Conservation (phyloP, 306 rosid genomes). For the Delonix regia region DNA sequence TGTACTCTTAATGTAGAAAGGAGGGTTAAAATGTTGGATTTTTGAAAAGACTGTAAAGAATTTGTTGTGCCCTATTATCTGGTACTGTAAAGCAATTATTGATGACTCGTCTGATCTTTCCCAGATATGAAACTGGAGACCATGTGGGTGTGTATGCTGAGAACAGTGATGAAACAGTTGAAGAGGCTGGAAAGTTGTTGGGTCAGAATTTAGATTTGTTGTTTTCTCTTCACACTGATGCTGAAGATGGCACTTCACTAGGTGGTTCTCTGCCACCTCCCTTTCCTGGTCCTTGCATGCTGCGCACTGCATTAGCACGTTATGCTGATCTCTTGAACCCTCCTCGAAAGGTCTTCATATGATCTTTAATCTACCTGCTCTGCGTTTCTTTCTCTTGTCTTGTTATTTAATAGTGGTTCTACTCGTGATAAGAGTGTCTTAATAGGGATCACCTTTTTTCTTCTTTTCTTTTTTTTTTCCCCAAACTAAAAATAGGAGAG, state of each 20-base stretch:
- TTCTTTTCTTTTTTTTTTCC: background rate
- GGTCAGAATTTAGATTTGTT: constrained; percentile 69
- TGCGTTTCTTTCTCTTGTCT: constrained; percentile 2
- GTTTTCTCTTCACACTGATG: constrained; percentile 80
- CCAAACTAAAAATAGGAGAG: background rate
- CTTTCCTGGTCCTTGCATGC: constrained; percentile 86
- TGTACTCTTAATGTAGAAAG: background rate
- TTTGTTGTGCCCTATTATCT: constrained; percentile 13
- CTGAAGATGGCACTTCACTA: constrained; percentile 78
- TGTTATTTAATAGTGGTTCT: background rate
- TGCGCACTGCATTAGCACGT: constrained; percentile 69
- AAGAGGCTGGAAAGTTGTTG: constrained; percentile 79
- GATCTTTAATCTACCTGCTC: constrained; percentile 19
- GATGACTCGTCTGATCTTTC: constrained; percentile 36
- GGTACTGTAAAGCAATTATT: constrained; percentile 18
- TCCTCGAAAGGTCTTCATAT: constrained; percentile 75
- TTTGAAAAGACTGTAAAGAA: background rate
- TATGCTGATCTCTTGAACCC: constrained; percentile 90
- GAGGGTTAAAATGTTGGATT: background rate
- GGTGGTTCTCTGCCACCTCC: constrained; percentile 88
- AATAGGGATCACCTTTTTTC: constrained; percentile 9
- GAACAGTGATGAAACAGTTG: constrained; percentile 75
- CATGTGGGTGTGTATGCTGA: constrained; percentile 94
- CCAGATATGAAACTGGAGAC: constrained; percentile 97
- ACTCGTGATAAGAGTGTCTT: constrained; percentile 20